Percentiles rank a stretch among this genome's conserved stretches.
These are phyloP conservation scores for Penicillium salamii DNA, from an alignment of 495 filamentous ascomycete genomes.

Conservation along the genomic window DNA sequence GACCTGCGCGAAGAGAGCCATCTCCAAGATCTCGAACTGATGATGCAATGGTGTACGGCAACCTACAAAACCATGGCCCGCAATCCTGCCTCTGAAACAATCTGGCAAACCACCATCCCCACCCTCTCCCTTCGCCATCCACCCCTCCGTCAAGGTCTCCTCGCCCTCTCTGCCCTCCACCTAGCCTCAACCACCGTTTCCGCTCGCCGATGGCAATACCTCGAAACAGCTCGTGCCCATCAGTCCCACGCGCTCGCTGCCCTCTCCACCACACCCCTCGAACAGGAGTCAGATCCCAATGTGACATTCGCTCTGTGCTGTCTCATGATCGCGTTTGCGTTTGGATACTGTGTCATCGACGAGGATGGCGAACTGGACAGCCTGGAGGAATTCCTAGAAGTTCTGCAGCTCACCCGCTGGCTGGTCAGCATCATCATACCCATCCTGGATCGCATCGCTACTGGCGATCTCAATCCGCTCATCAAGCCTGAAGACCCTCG, in stretches of 20 bases:
- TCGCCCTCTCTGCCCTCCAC: slow-evolving; percentile 49
- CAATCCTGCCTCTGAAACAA: slow-evolving; percentile 24
- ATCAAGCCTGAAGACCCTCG: slow-evolving; percentile 18
- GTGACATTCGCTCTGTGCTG: slow-evolving; percentile 47
- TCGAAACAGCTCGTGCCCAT: slow-evolving; percentile 32
- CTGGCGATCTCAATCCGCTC: slow-evolving; percentile 35
- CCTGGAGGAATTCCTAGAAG: slow-evolving; percentile 41
- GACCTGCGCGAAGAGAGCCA: slow-evolving; percentile 8
- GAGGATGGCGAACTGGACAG: slow-evolving; percentile 16
- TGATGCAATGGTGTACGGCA: slow-evolving; percentile 46
- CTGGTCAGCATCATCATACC: slow-evolving; percentile 31
- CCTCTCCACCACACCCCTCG: slow-evolving; percentile 22
- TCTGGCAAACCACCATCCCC: slow-evolving; percentile 48
- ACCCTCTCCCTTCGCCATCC: slow-evolving; percentile 43
- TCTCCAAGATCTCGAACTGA: slow-evolving; percentile 41
- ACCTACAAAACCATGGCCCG: slow-evolving; percentile 42
- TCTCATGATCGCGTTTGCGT: slow-evolving; percentile 39
- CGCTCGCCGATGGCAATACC: slow-evolving; percentile 22
- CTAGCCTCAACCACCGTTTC: slow-evolving; percentile 24
- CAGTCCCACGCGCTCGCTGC: slow-evolving; percentile 35
- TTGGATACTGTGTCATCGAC: slow-evolving; percentile 35
- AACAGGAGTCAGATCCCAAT: slow-evolving; percentile 34
- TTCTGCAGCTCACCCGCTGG: slow-evolving; percentile 41
- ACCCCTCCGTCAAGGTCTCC: slow-evolving; percentile 47
- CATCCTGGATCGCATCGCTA: slow-evolving; percentile 30